Conservation (phyloP, 176 grass and related monocot genomes). For the Cocos nucifera region DNA sequence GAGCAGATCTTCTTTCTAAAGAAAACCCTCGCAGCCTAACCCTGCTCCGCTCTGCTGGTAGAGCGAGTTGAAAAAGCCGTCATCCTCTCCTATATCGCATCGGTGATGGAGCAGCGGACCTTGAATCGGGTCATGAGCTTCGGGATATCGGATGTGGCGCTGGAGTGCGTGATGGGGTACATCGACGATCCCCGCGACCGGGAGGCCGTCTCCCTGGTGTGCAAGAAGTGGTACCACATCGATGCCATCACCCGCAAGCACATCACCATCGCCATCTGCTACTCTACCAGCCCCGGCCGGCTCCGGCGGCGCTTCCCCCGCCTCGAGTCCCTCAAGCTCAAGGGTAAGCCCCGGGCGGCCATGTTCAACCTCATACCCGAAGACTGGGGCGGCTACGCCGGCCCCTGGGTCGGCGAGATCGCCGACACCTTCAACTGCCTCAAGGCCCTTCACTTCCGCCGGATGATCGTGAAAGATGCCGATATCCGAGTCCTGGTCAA, state of each 20-base stretch:
- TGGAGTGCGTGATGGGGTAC: constrained; percentile 56
- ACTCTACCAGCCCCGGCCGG: constrained; percentile 65
- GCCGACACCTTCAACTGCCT: constrained; percentile 57
- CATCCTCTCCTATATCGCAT: no score
- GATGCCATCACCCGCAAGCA: constrained; percentile 69
- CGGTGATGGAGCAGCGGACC: constrained; percentile 4
- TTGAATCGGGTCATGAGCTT: constrained; percentile 31
- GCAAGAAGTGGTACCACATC: constrained; percentile 62
- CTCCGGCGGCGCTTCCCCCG: constrained; percentile 65
- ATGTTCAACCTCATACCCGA: constrained; percentile 95
- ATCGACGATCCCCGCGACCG: constrained; percentile 85
- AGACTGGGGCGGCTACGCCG: constrained; percentile 79
- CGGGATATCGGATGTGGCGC: constrained; percentile 54
- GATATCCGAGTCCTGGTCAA: constrained; percentile 50
- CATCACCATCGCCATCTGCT: constrained; percentile 85
- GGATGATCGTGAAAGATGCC: constrained; percentile 62
- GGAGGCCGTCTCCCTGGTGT: constrained; percentile 86
- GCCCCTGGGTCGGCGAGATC: constrained; percentile 60
- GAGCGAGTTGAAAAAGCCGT: no score
- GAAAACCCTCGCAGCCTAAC: no score
- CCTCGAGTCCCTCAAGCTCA: constrained; percentile 86
- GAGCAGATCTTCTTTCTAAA: no score
- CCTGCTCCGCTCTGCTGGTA: no score
- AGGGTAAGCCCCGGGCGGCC: constrained; percentile 80
- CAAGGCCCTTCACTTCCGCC: constrained; percentile 71